Percentiles rank a stretch among this genome's conserved stretches.
Evolutionary conservation across 1,139 yeast genomes (phyloP).

Genomic region (Meyerozyma carpophila): DNA sequence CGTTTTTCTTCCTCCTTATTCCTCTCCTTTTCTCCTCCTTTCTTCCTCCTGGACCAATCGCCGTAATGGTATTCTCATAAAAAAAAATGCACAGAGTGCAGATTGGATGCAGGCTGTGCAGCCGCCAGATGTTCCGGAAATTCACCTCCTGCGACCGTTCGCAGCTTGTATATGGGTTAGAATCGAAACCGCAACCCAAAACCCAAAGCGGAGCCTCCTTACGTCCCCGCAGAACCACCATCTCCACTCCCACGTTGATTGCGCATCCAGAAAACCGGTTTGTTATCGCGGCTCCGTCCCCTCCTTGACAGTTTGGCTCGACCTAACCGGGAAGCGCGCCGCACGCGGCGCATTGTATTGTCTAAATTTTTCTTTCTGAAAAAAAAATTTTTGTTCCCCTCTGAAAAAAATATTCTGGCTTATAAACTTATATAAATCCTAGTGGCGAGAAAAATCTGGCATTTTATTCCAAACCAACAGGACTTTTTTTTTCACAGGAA

Average conservation of each 20-base stretch:
- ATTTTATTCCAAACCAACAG: background rate
- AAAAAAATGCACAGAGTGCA: background rate
- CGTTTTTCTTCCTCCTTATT: background rate
- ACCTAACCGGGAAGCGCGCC: background rate
- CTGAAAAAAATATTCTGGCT: background rate
- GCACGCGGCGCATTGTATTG: background rate
- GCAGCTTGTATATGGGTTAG: too few species aligned
- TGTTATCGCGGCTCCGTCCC: background rate
- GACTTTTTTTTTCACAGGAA: background rate
- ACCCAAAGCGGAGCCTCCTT: too few species aligned
- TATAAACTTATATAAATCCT: conserved; percentile 3
- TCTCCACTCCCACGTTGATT: too few species aligned
- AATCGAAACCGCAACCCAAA: too few species aligned
- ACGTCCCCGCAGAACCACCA: too few species aligned
- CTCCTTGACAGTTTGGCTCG: background rate
- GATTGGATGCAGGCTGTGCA: background rate
- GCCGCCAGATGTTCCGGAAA: background rate
- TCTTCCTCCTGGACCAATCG: background rate
- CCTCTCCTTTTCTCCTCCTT: background rate
- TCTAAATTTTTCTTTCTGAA: background rate
- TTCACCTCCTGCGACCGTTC: too few species aligned
- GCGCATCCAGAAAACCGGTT: too few species aligned
- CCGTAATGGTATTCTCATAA: background rate
- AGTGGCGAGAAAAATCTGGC: background rate
- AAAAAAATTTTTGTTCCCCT: background rate